Evolutionary conservation across 257 asterid genomes (phyloP).

Genomic region (Solanum lycopersicoides): DNA sequence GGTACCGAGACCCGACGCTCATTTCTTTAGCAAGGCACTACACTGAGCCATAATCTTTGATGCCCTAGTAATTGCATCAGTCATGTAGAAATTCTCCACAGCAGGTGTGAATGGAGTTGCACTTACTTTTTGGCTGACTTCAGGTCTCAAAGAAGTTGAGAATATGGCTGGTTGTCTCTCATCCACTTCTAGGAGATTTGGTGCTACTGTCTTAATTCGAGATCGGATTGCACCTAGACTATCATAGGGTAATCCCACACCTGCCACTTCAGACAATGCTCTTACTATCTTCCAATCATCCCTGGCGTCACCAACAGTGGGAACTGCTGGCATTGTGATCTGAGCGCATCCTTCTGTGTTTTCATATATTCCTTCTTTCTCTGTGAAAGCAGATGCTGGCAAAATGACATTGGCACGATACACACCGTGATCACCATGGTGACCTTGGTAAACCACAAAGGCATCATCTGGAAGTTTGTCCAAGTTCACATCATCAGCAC

Average conservation of each 20-base stretch:
- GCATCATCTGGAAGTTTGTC: constrained; percentile 79
- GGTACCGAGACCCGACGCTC: constrained; percentile 12
- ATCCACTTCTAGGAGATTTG: constrained; percentile 63
- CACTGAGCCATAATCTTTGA: constrained; percentile 99
- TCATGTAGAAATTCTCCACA: constrained; percentile 85
- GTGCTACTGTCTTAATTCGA: constrained; percentile 74
- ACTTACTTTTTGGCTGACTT: constrained; percentile 36
- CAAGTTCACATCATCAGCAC: constrained; percentile 79
- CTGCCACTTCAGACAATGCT: constrained; percentile 82
- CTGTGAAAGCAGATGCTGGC: constrained; percentile 88
- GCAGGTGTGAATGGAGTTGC: constrained; percentile 45
- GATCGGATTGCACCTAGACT: constrained; percentile 49
- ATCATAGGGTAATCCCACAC: constrained; percentile 53
- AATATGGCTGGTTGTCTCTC: constrained; percentile 76
- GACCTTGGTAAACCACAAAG: constrained; percentile 97
- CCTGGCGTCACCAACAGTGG: constrained; percentile 93
- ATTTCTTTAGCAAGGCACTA: constrained; percentile 62
- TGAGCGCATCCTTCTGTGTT: constrained; percentile 95
- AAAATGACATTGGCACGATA: constrained; percentile 92
- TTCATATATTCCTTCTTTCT: constrained; percentile 86
- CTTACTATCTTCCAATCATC: constrained; percentile 93
- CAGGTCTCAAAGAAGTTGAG: constrained; percentile 75
- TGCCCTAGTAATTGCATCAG: constrained; percentile 86
- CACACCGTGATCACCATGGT: constrained; percentile 82
- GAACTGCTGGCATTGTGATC: constrained; percentile 83